phyloP scores from a whole-genome alignment of 768 basidiomycete species.

The Pholiota conissans region DNA sequence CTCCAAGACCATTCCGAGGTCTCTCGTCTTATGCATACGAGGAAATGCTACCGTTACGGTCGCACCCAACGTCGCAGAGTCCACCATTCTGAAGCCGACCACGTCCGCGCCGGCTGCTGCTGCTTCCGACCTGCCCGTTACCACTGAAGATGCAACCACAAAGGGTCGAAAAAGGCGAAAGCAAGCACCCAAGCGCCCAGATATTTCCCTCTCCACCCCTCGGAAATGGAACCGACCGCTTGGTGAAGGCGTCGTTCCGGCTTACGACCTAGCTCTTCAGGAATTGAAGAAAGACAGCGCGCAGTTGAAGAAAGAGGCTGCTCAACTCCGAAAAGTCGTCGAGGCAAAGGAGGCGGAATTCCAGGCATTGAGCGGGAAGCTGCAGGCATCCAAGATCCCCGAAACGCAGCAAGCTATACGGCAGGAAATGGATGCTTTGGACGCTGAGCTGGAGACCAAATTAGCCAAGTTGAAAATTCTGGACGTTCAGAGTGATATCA shows the following conservation, averaged over 20 bases:
- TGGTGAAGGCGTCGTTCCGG: constrained; percentile 61
- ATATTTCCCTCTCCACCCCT: constrained; percentile 50
- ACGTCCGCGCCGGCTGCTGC: background rate
- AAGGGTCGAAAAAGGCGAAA: constrained; percentile 30
- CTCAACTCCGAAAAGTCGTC: constrained; percentile 31
- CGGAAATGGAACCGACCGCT: constrained; percentile 68
- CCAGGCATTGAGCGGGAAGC: constrained; percentile 16
- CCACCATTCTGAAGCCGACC: constrained; percentile 9
- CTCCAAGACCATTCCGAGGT: constrained; percentile 16
- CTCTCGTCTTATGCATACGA: constrained; percentile 17
- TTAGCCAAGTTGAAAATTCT: constrained; percentile 56
- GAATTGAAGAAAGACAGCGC: constrained; percentile 65
- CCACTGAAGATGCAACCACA: constrained; percentile 2
- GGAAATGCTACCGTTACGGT: constrained; percentile 24
- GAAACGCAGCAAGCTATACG: constrained; percentile 6
- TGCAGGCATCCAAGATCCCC: constrained; percentile 21
- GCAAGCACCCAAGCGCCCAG: constrained; percentile 40
- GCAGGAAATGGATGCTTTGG: constrained; percentile 29
- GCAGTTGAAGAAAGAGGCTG: constrained; percentile 44
- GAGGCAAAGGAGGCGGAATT: constrained; percentile 22
- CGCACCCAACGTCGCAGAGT: constrained; percentile 1
- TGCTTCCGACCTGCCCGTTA: background rate
- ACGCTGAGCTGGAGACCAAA: constrained; percentile 40
- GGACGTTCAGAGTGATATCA: constrained; percentile 78
- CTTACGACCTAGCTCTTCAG: constrained; percentile 83